These are phyloP conservation scores for Chlamydomonas sphaeroides DNA, from an alignment of 139 green algal species.

Conservation along the genomic window DNA sequence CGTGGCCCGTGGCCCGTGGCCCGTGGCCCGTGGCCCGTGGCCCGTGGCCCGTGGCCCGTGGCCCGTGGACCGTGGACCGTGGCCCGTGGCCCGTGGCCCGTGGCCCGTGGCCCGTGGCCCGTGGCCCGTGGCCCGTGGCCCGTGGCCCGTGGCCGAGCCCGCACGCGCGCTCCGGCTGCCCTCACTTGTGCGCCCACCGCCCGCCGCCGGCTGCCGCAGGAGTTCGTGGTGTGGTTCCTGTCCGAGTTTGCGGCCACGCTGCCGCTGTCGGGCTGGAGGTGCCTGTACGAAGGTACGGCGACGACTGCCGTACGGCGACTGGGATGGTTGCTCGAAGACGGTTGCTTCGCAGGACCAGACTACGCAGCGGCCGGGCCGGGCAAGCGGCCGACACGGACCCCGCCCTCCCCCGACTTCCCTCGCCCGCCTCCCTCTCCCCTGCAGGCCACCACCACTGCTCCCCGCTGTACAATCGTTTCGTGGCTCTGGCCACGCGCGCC, in stretches of 20 bases:
- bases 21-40: too few relatives aligned
- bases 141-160: too few relatives aligned
- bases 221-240: conserved; percentile 1
- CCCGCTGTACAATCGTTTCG: conserved; percentile 2
- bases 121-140: too few relatives aligned
- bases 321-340: too few relatives aligned
- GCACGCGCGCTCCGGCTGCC: too few relatives aligned
- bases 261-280: not conserved
- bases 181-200: too few relatives aligned
- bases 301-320: not conserved
- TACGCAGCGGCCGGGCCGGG: too few relatives aligned
- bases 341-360: too few relatives aligned
- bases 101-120: too few relatives aligned
- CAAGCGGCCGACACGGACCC: not conserved
- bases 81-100: too few relatives aligned
- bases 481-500: not conserved
- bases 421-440: not conserved
- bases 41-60: too few relatives aligned
- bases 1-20: too few relatives aligned
- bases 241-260: not conserved
- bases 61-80: not conserved
- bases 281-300: not conserved
- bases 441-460: not conserved
- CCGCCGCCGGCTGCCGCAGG: not conserved
- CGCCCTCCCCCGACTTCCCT: not conserved